Conservation (phyloP, 805 yeast species). For the Torulaspora delbrueckii region DNA sequence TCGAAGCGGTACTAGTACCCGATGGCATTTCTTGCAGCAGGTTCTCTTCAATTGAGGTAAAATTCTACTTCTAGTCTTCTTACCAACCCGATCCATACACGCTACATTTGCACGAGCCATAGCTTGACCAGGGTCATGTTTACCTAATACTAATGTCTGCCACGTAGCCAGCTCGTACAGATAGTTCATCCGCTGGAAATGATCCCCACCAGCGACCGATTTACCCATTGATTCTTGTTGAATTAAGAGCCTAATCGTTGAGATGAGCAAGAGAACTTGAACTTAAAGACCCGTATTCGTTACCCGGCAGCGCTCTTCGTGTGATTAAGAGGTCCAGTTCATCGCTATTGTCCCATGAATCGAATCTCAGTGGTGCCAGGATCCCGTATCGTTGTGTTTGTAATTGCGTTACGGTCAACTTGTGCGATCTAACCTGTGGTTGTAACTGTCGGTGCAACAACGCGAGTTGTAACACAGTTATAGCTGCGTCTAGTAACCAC, state of each 20-base stretch:
- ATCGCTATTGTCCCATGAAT: conserved; percentile 12
- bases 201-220: conserved; percentile 49
- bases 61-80: conserved; percentile 60
- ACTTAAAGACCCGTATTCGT: conserved; percentile 1
- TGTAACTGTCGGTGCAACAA: conserved; percentile 9
- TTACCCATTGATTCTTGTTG: conserved; percentile 9
- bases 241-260: not conserved
- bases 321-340: conserved; percentile 6
- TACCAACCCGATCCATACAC: conserved; percentile 56
- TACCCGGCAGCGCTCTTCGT: conserved; percentile 2
- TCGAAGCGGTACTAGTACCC: conserved; percentile 42
- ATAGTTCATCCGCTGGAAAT: conserved; percentile 54
- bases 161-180: conserved; percentile 51
- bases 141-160: conserved; percentile 30
- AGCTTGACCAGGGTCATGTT: conserved; percentile 21
- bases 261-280: not conserved
- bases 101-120: conserved; percentile 54
- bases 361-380: conserved; percentile 16
- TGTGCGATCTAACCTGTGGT: conserved; percentile 3
- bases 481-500: conserved; percentile 15
- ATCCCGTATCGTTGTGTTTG: conserved; percentile 17
- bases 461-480: conserved; percentile 13
- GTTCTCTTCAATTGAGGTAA: conserved; percentile 63
- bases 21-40: conserved; percentile 62
- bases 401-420: conserved; percentile 6